Conservation (phyloP, 495 filamentous ascomycete species). For the Aspergillus steynii region DNA sequence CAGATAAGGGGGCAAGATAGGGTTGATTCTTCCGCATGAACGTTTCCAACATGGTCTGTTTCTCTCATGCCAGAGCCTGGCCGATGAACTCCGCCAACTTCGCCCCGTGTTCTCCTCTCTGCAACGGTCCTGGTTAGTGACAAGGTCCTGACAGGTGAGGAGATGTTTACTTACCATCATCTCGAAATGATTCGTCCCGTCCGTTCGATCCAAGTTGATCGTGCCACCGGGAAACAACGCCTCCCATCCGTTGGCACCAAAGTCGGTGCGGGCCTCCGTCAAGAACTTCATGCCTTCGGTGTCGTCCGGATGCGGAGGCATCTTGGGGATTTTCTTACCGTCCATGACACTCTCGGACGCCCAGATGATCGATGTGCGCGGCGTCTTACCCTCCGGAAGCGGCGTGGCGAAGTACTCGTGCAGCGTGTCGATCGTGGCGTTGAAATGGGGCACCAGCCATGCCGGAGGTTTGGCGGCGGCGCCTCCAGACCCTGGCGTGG, state of each 20-base stretch:
- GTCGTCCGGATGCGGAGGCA: slow-evolving; percentile 26
- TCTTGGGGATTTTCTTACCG: slow-evolving; percentile 23
- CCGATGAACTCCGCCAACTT: too few species aligned
- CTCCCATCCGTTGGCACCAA: slow-evolving; percentile 31
- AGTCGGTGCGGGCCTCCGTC: slow-evolving; percentile 37
- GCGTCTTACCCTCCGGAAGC: slow-evolving; percentile 13
- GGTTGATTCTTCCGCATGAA: too few species aligned
- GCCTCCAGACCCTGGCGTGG: slow-evolving; percentile 20
- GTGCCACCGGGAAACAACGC: slow-evolving; percentile 23
- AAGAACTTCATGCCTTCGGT: slow-evolving; percentile 36
- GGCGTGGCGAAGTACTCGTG: slow-evolving; percentile 32
- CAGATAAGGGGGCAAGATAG: too few species aligned
- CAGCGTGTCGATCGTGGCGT: slow-evolving; percentile 31
- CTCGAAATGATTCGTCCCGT: slow-evolving; percentile 39
- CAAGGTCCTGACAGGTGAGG: too few species aligned
- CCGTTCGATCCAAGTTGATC: slow-evolving; percentile 26
- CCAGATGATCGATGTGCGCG: slow-evolving; percentile 30
- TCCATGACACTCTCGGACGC: slow-evolving; percentile 23
- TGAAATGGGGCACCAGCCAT: slow-evolving; percentile 37
- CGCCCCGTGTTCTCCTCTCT: too few species aligned
- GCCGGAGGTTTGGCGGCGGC: slow-evolving; percentile 18
- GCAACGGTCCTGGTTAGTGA: too few species aligned
- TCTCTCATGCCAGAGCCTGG: too few species aligned
- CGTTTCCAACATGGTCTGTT: too few species aligned
- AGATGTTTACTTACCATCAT: slow-evolving; percentile 24